Evolutionary conservation across 1,139 yeast species (phyloP), one percentile per base, ranked within the genome.

Genomic region (Yamadazyma triangularis): DNA sequence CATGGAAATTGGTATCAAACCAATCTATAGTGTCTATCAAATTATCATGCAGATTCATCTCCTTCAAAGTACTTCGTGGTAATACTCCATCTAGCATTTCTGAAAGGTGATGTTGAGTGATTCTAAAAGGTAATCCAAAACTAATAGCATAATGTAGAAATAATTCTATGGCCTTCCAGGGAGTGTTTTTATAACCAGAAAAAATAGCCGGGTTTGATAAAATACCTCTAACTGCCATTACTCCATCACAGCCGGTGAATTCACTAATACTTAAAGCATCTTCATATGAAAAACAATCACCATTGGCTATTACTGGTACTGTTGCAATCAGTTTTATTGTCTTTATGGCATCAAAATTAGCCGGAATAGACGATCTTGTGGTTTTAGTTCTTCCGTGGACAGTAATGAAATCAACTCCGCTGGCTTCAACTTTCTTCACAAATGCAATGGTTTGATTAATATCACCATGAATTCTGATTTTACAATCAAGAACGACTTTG

Each of bases 211-310:
- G 98, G 50, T 91, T 91, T 20, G 75, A 65, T 32, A 91, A 63
- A 3, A 87, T 65, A 0, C 98, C 98, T 41, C 98, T 64, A 1
- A 87, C 98, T 1, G 97, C 84, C 98, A 91, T 91, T 5, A 91
- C 84, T 5, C 97, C 98, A 50, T 87, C 93, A 21, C 78, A 88
- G 1, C 83, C 83, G 0, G 97, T 88, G 28, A 54, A 53, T 12
- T 72, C 63, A 0, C 77, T 76, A 20, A 89, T 88, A 14, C 55
- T 53, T 21, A 63, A 45, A 14, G 85, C 80, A 51, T 87, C 96
- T 11, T 65, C 63, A 21, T 77, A 59, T 1, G 74, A 56, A 47
- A 83, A 84, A 45, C 95, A 91, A 56, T 93, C 98, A 8, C 98
- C 98, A 50, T 93, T 93, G 2, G 98, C 96, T 10, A 91, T 81